Evolutionary conservation across 2,329 filamentous ascomycete species (phyloP), one percentile per base, ranked within the genome.

Genomic region (Paracoccidioides lutzii): DNA sequence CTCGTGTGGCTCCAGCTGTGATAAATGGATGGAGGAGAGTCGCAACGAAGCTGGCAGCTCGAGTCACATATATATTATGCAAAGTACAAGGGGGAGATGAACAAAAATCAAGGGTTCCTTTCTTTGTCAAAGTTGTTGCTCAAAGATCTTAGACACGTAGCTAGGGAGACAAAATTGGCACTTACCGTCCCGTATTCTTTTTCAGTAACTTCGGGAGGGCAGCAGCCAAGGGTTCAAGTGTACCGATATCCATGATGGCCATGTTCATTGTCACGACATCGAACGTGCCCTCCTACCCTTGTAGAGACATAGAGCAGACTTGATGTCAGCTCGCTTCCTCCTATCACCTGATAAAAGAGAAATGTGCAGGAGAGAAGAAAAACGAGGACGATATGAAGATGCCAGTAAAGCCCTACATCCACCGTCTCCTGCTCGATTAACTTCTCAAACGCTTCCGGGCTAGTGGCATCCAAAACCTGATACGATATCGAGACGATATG

Each of bases 1-100:
- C 65, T 4, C 73, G 70, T 6, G 68, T 63, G 1, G 71, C 68
- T 2, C 69, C 70, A 1, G 74, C 72, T 3, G 76, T 78, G 60
- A 76, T 73, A 64, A 78, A 77, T 5, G 76, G 76, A 57, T 78
- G 76, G 7, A 78, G 71, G 42, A 77, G 59, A 0, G 74, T 75
- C 0, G 70, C 73, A n/a, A 75, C 71, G 59, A 77, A 76, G 35
- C 74, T 75, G 50, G 52, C 44, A 52, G 22, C 51, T 38, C 30
- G 15, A 15, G 41, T 57, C 38, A 57, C 30, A 46, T 32, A 46
- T 9, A 33, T n/a, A 30, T 5, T 30, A 46, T 30, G 5, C 28
- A 33, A 14, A 48, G 30, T 33, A n/a, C 22, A 15, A 22, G 35
- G 15, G 33, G 14, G 32, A 32, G 7, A 12, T 22, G 33, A 46